Base-by-base conservation (phyloP, 768 basidiomycete species). In the Megacollybia marginata region DNA sequence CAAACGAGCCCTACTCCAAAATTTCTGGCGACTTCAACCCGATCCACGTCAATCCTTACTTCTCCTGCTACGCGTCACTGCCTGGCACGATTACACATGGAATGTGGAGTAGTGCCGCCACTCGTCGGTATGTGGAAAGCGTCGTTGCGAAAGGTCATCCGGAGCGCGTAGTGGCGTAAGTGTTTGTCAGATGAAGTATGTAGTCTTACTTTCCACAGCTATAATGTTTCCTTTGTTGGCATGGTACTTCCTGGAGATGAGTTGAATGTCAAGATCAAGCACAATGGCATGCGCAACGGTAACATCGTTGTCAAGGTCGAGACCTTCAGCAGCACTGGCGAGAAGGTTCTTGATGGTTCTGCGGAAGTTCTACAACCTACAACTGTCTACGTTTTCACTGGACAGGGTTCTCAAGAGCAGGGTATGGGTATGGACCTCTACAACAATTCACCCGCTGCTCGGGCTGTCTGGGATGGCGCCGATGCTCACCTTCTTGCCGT, bases 401-500 rank as follows among this genome's bases (percentile, higher is more conserved):
- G 95, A 31, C 95, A 98, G 64, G 95, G 95, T 49, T 97, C 94
- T 6, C 95, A 98, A 64, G 95, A 98, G 67, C 84, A 85, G 43
- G 92, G 95, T 16, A 98, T 99, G 96, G 96, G 96, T 16, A 98
- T 99, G 93, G 94, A 97, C 56, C 79, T 99, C 2, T 99, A 97
- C 77, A 87, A 82, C 63, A 79, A 67, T 55, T 97, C 93, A 5
- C 87, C 92, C 42, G 92, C 94, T 16, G 96, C 96, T 49, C 88
- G 89, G 54, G 87, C 92, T 38, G 94, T 98, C 48, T 99, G 96
- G 96, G 95, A 98, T 51, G 84, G 85, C 45, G 95, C 95, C 47
- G 94, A 99, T 60, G 79, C 83, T 42, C 95, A 99, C 65, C 74
- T 99, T 46, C 85, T 88, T 44, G 85, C 90, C 23, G 92, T 94